A percentile compares a stretch with the other conserved stretches of the same genome.
Evolutionary conservation across 768 basidiomycete genomes (phyloP).

Genomic region (Pilatotrama ljubarskyi): DNA sequence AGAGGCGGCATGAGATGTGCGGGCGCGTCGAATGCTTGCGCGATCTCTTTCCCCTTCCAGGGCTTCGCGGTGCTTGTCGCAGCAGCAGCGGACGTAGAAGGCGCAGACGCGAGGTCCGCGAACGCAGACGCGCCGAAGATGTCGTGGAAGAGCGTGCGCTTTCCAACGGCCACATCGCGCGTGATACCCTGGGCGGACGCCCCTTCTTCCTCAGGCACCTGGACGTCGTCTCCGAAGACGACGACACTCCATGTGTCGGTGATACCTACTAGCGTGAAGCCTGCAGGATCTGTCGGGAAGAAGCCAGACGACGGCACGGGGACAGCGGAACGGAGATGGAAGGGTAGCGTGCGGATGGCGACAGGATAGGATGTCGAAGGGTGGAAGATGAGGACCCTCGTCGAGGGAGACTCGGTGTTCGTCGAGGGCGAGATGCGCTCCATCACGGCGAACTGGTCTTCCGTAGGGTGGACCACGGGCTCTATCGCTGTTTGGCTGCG

Average conservation of each 20-base stretch:
- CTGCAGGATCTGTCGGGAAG: conserved; percentile 29
- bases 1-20: conserved; percentile 78
- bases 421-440: conserved; percentile 33
- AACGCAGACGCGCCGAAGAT: conserved; percentile 86
- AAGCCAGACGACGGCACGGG: conserved; percentile 38
- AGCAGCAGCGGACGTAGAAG: conserved; percentile 26
- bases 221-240: conserved; percentile 62
- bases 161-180: conserved; percentile 30
- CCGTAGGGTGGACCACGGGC: conserved; percentile 56
- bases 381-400: conserved; percentile 50
- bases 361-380: conserved; percentile 46
- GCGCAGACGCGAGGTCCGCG: conserved; percentile 27
- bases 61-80: conserved; percentile 23
- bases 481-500: conserved; percentile 40
- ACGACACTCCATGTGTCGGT: conserved; percentile 66
- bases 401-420: conserved; percentile 15
- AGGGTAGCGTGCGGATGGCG: conserved; percentile 54
- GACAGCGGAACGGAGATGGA: conserved; percentile 53
- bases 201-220: conserved; percentile 43
- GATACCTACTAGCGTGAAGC: conserved; percentile 67
- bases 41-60: conserved; percentile 44
- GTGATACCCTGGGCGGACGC: conserved; percentile 41
- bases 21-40: conserved; percentile 61
- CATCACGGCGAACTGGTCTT: conserved; percentile 62
- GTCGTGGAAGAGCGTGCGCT: conserved; percentile 79